These are phyloP conservation scores for Backusella sp. DNA, from an alignment of 192 early-diverging fungal species.

Conservation along the genomic window DNA sequence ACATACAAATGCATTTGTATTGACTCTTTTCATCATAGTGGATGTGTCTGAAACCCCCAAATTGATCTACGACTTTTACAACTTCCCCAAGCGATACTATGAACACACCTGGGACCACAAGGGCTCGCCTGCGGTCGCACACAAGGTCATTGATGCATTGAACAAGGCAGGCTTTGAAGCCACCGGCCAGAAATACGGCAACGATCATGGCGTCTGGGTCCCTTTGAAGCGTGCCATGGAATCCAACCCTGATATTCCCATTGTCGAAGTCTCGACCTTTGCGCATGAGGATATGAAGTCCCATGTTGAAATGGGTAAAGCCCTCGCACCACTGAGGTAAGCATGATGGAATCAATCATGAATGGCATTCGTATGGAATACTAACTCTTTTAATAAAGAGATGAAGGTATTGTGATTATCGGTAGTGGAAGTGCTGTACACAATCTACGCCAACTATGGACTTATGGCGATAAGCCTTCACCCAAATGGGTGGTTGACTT, in stretches of 20 bases:
- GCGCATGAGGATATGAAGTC: slow-evolving; percentile 50
- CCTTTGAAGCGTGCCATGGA: slow-evolving; percentile 62
- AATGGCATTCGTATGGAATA: no score
- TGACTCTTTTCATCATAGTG: slow-evolving; percentile 16
- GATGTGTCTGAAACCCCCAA: slow-evolving; percentile 44
- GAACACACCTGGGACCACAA: slow-evolving; percentile 56
- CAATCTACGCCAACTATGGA: slow-evolving; percentile 57
- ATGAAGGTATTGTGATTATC: slow-evolving; percentile 62
- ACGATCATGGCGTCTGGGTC: slow-evolving; percentile 74
- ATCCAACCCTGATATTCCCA: slow-evolving; percentile 52
- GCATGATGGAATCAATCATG: neutral
- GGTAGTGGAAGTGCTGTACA: slow-evolving; percentile 68
- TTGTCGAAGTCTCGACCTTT: slow-evolving; percentile 64
- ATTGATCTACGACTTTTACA: slow-evolving; percentile 69
- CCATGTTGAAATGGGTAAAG: slow-evolving; percentile 56
- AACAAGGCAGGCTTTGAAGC: slow-evolving; percentile 41
- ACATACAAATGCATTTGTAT: neutral
- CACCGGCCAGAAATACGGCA: slow-evolving; percentile 49
- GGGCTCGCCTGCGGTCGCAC: slow-evolving; percentile 51
- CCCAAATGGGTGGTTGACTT: slow-evolving; percentile 56
- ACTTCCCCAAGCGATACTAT: slow-evolving; percentile 60
- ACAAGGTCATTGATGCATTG: slow-evolving; percentile 50
- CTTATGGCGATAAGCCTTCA: slow-evolving; percentile 23
- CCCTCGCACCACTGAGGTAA: slow-evolving; percentile 46
- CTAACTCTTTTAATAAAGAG: slow-evolving; percentile 9